Percentiles rank a stretch among this genome's conserved stretches.
Conservation (phyloP, 2,329 filamentous ascomycete species). For the Alternaria incomplexa region DNA sequence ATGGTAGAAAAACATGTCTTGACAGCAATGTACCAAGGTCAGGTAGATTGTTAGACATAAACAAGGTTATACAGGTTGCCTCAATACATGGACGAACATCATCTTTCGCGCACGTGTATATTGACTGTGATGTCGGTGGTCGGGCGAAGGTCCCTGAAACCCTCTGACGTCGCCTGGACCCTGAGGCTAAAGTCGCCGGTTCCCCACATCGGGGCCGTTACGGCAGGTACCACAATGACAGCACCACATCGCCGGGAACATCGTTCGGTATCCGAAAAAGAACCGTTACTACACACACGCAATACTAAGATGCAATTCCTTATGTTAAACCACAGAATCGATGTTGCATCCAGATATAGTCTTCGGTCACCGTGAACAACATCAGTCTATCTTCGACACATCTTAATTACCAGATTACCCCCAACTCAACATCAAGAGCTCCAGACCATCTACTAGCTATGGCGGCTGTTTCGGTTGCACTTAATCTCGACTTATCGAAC, state of each 20-base stretch:
- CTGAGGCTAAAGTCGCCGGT: slow-evolving; percentile 5
- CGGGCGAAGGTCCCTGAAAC: not conserved
- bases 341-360: not conserved
- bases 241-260: not conserved
- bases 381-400: not conserved
- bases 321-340: not conserved
- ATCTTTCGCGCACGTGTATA: not conserved
- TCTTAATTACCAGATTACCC: not conserved
- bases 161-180: not conserved
- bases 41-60: not conserved
- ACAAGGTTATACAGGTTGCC: not conserved
- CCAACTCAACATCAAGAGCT: not conserved
- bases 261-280: not conserved
- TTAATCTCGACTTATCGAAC: not conserved
- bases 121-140: not conserved
- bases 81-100: not conserved
- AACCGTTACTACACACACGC: not conserved
- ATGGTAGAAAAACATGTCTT: not conserved
- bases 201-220: slow-evolving; percentile 14
- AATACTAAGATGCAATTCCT: not conserved
- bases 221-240: slow-evolving; percentile 7
- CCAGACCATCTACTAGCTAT: not conserved
- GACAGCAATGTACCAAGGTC: not conserved
- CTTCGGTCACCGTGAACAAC: not conserved
- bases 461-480: not conserved